Evolutionary conservation across 805 yeast genomes (phyloP).

Genomic region (Scheffersomyces spartinae): DNA sequence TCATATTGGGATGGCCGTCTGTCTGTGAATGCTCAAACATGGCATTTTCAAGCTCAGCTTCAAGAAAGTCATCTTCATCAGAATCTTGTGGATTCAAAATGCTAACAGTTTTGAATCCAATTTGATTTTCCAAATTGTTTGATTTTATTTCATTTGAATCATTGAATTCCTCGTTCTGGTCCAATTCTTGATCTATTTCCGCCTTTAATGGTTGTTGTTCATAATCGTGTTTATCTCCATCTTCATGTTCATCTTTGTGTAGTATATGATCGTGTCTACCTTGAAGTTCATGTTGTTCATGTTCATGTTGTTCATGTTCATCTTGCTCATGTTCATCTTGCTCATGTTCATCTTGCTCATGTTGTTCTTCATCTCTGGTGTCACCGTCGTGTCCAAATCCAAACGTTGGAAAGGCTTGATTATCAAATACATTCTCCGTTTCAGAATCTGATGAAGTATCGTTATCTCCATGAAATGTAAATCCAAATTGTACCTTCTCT

Average conservation of each 20-base stretch:
- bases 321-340: constrained; percentile 10
- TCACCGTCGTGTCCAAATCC: constrained; percentile 13
- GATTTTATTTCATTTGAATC: not conserved
- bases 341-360: constrained; percentile 14
- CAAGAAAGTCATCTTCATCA: not conserved
- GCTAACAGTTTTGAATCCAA: not conserved
- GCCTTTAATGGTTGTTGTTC: constrained; percentile 3
- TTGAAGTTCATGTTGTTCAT: constrained; percentile 16
- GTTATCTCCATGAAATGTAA: constrained; percentile 18
- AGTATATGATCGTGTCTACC: constrained; percentile 6
- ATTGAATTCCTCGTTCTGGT: not conserved
- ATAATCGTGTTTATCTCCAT: not conserved
- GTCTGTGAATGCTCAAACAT: not conserved
- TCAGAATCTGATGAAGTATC: constrained; percentile 10
- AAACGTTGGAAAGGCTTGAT: constrained; percentile 8
- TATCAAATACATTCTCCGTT: constrained; percentile 7
- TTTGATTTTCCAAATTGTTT: not conserved
- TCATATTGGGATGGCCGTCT: not conserved
- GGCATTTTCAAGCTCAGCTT: not conserved
- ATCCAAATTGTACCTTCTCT: constrained; percentile 19
- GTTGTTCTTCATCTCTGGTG: constrained; percentile 18
- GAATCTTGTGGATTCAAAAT: not conserved
- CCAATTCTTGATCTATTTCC: constrained; percentile 6
- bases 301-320: constrained; percentile 6
- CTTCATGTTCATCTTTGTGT: constrained; percentile 5